These are phyloP conservation scores for Avena atlantica DNA, from an alignment of 176 grass and related monocot species.

Conservation along the genomic window DNA sequence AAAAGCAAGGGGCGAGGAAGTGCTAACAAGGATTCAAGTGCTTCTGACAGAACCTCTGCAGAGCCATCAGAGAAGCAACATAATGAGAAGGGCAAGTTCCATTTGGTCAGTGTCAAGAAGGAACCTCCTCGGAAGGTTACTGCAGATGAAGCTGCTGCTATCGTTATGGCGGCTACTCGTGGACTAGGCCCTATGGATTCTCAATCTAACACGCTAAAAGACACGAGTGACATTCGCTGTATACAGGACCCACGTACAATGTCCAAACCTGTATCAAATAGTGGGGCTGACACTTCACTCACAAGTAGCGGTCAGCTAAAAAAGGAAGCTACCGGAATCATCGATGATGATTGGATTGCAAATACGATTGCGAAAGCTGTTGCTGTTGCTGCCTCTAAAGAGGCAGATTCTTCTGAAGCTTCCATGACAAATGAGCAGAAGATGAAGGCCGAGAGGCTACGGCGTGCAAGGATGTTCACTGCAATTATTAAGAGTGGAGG, in stretches of 20 bases:
- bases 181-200: slow-evolving; percentile 62
- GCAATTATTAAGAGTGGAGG: slow-evolving; percentile 79
- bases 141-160: slow-evolving; percentile 89
- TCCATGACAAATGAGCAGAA: slow-evolving; percentile 85
- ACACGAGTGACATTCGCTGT: slow-evolving; percentile 8
- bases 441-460: slow-evolving; percentile 93
- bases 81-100: slow-evolving; percentile 64
- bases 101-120: slow-evolving; percentile 64
- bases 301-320: slow-evolving; percentile 47
- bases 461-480: slow-evolving; percentile 89
- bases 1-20: slow-evolving; percentile 37
- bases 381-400: slow-evolving; percentile 71
- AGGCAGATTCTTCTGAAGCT: slow-evolving; percentile 83
- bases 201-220: slow-evolving; percentile 24
- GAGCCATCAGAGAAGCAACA: slow-evolving; percentile 56
- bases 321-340: slow-evolving; percentile 48
- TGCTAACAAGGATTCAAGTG: slow-evolving; percentile 35
- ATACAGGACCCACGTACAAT: slow-evolving; percentile 44
- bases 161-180: slow-evolving; percentile 86
- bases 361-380: slow-evolving; percentile 90
- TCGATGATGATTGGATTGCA: slow-evolving; percentile 93
- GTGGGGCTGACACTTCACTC: slow-evolving; percentile 47
- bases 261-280: slow-evolving; percentile 51
- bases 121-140: slow-evolving; percentile 54
- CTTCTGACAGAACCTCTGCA: slow-evolving; percentile 49